Evolutionary conservation across 2,329 filamentous ascomycete genomes (phyloP).

Genomic region (Aspergillus calidoustus): DNA sequence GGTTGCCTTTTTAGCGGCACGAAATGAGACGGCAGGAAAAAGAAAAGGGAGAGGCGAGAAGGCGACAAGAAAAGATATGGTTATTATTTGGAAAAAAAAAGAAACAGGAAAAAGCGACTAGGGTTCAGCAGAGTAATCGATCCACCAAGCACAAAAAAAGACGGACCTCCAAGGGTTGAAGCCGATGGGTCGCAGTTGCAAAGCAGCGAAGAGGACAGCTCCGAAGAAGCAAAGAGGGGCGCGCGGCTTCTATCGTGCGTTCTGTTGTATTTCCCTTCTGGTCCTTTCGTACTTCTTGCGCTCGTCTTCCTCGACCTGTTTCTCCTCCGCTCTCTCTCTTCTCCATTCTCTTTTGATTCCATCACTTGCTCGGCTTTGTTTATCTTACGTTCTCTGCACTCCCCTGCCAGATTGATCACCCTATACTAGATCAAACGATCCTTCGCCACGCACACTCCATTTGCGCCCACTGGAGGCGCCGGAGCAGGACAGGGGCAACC

Average conservation of each 20-base stretch:
- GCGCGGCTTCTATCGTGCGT: constrained; percentile 17
- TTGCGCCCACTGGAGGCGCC: constrained; percentile 9
- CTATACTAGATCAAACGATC: constrained; percentile 8
- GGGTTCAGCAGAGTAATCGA: constrained; percentile 8
- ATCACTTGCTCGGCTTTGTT: constrained; percentile 3
- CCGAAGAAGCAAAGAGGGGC: constrained; percentile 15
- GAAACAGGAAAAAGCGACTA: constrained; percentile 4
- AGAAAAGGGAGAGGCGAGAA: constrained; percentile 9
- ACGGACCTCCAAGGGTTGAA: constrained; percentile 14
- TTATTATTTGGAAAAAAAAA: constrained; percentile 8
- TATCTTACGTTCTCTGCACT: not conserved
- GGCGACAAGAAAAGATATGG: constrained; percentile 5
- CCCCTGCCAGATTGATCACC: constrained; percentile 10
- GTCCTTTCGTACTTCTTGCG: constrained; percentile 15
- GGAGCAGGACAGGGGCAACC: constrained; percentile 25
- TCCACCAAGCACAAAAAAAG: constrained; percentile 13
- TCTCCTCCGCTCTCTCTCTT: constrained; percentile 1
- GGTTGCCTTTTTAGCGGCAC: constrained; percentile 21
- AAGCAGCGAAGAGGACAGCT: constrained; percentile 1
- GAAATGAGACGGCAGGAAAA: constrained; percentile 14
- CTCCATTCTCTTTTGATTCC: constrained; percentile 5
- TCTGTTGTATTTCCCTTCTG: constrained; percentile 24
- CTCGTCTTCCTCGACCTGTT: constrained; percentile 1
- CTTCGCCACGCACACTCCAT: constrained; percentile 6
- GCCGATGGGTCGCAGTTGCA: constrained; percentile 16